Conservation (phyloP, 106 monocot genomes). For the Dendrobium catenatum region DNA sequence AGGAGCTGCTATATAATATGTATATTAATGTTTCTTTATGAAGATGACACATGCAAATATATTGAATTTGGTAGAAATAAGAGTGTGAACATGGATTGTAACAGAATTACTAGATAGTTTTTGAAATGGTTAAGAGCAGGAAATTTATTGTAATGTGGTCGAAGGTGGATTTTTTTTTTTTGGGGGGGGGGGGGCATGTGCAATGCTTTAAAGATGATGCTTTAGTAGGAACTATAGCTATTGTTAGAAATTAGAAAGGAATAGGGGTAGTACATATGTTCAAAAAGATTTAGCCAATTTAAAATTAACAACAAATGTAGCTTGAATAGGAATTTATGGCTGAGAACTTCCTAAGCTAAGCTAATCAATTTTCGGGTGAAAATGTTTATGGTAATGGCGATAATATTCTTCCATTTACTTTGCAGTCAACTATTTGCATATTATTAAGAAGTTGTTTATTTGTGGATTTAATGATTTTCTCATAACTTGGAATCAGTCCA, state of each 20-base stretch:
- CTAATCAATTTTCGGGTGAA: no score
- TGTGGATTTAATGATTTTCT: background rate
- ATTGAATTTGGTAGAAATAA: background rate
- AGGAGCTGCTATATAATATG: background rate
- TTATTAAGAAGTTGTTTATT: background rate
- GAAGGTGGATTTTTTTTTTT: no score
- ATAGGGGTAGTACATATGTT: background rate
- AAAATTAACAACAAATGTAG: background rate
- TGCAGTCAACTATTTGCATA: background rate
- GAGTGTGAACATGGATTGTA: background rate
- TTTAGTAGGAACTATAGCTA: background rate
- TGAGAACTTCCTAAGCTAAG: background rate
- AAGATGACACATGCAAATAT: background rate
- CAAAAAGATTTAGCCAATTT: background rate
- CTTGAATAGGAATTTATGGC: conserved; percentile 1
- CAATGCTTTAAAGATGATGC: background rate
- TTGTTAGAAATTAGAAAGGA: background rate
- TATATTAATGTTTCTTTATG: background rate
- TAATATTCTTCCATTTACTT: background rate
- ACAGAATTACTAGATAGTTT: background rate
- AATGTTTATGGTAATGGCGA: no score
- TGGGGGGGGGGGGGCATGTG: no score
- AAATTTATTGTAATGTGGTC: no score
- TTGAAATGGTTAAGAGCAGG: background rate
- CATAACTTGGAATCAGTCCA: background rate